Base-by-base conservation (phyloP, 2,329 filamentous ascomycete genomes). In the Parasarocladium wereldwijsianum region DNA sequence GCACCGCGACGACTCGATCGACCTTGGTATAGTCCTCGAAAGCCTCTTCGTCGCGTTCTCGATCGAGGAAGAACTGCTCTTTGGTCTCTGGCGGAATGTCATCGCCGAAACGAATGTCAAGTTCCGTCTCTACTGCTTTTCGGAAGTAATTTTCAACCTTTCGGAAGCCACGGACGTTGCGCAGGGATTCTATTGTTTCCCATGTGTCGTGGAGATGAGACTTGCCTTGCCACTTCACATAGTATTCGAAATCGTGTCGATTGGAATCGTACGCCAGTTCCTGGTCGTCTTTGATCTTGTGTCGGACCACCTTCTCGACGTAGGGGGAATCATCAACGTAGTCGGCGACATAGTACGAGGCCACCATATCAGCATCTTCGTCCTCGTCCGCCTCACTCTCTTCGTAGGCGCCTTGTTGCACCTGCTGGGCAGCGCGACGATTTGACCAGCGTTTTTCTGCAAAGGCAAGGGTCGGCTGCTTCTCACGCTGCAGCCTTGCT, bases 181-280 rank as follows among this genome's bases (percentile, higher is more conserved):
- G 66, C 17, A 94, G 69, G 13, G 64, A 69, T 32, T 82, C 75
- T 35, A 77, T 76, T 0, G 75, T 76, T 53, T 96, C 86, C 87
- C 90, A 98, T 0, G 85, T 93, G 33, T 92, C 82, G 58, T 98
- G 90, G 42, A 93, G 76, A 50, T 98, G 85, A 8, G 90, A 93
- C 54, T 85, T 83, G 40, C 78, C 83, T 54, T 94, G 83, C 90
- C 92, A 98, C 59, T 98, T 98, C 54, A 98, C 85, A 54, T 77
- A 70, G 43, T 66, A 98, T 46, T 96, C 84, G 43, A 90, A 94
- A 47, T 94, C 82, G 31, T 85, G 71, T 41, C 67, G 64, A 15
- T 54, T 62, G 2, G 64, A 50, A 27, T 82, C 75, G 32, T 61
- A 59, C 10, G 64, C 55, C 34, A 72, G 51, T 37, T 70, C 70